phyloP scores from a whole-genome alignment of 2,329 filamentous ascomycete genomes.

The Apiospora pterosperma region DNA sequence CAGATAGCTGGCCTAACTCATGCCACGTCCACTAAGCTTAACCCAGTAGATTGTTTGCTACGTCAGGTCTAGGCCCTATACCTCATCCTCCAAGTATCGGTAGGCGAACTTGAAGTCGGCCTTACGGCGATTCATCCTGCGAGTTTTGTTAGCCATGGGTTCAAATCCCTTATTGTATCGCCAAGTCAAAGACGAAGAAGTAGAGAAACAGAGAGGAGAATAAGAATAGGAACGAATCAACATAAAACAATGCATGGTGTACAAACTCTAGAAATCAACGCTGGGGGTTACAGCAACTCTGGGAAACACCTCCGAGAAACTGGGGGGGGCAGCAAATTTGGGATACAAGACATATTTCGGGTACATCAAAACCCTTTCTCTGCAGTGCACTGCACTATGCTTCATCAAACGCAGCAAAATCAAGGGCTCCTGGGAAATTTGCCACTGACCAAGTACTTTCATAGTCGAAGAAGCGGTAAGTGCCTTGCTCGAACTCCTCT shows the following conservation, averaged over 20 bases:
- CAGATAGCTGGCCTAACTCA: not conserved
- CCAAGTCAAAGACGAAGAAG: not conserved
- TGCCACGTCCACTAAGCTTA: not conserved
- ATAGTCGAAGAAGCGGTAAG: conserved; percentile 99
- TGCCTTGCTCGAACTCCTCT: conserved; percentile 97
- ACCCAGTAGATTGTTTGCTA: not conserved
- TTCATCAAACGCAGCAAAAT: not conserved
- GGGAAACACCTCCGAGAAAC: not conserved
- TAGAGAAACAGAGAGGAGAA: not conserved
- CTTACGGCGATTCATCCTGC: conserved; percentile 97
- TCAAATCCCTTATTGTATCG: not conserved
- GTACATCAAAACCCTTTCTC: not conserved
- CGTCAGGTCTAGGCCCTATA: not conserved
- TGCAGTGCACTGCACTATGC: not conserved
- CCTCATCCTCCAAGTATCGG: conserved; percentile 93
- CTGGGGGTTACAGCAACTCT: not conserved
- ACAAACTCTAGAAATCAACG: not conserved
- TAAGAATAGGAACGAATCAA: not conserved
- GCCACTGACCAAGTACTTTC: conserved; percentile 89
- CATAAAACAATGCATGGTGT: not conserved
- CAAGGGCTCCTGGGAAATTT: not conserved
- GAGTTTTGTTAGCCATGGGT: conserved; percentile 18
- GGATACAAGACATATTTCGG: not conserved
- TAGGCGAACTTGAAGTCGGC: conserved; percentile 98
- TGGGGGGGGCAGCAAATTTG: not conserved